A percentile compares a stretch with the other conserved stretches of the same genome.
Evolutionary conservation across 805 yeast species (phyloP).

Genomic region (Lipomyces starkeyi): DNA sequence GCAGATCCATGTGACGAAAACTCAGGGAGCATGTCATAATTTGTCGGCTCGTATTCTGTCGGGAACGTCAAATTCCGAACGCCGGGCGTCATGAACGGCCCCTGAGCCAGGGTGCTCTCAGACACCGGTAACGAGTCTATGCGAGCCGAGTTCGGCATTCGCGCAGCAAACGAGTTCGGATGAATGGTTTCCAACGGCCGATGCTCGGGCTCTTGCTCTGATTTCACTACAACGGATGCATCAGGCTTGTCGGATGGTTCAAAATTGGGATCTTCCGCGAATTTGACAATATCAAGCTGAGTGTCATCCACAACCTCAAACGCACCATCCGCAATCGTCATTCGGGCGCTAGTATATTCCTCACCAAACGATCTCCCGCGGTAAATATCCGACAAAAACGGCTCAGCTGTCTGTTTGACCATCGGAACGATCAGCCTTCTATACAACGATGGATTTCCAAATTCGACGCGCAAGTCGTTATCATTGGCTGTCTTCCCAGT

Average conservation of each 20-base stretch:
- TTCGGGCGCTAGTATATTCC: not conserved
- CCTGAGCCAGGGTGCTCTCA: not conserved
- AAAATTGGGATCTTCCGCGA: conserved; percentile 20
- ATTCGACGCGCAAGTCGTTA: conserved; percentile 26
- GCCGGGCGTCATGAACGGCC: not conserved
- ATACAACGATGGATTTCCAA: conserved; percentile 31
- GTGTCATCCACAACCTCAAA: conserved; percentile 27
- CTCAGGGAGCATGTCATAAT: not conserved
- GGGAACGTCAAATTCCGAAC: not conserved
- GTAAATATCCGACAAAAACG: conserved; percentile 6
- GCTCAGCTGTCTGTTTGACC: conserved; percentile 23
- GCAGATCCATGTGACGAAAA: too few relatives aligned
- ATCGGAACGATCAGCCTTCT: conserved; percentile 31
- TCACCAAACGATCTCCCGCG: conserved; percentile 6
- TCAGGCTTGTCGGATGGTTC: conserved; percentile 5
- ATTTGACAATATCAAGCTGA: conserved; percentile 29
- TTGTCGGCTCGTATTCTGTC: not conserved
- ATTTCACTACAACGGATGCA: not conserved
- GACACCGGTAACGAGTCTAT: not conserved
- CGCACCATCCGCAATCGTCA: conserved; percentile 20
- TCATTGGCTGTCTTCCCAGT: not conserved
- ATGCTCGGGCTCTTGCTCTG: not conserved
- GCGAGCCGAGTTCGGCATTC: not conserved
- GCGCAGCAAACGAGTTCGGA: not conserved
- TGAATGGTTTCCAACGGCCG: not conserved